A percentile compares a stretch with the other conserved stretches of the same genome.
Conservation (phyloP, 306 rosid species). For the Hippophae gyantsensis region DNA sequence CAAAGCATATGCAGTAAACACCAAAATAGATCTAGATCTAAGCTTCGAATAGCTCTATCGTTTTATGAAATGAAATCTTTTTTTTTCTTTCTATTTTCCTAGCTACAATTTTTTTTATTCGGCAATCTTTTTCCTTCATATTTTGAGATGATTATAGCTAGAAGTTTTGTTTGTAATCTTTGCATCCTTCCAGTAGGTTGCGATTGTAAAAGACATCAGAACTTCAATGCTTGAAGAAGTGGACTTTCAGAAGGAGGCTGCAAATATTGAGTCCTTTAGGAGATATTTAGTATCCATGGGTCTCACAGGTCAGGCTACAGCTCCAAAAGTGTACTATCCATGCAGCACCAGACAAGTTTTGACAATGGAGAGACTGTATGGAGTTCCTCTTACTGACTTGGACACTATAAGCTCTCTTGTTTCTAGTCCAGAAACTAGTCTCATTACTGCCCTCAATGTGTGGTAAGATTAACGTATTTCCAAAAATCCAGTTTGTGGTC, state of each 20-base stretch:
- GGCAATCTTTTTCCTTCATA: slow-evolving; percentile 5
- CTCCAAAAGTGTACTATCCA: slow-evolving; percentile 75
- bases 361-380: slow-evolving; percentile 89
- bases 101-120: not conserved
- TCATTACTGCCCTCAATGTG: slow-evolving; percentile 90
- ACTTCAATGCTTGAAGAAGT: slow-evolving; percentile 97
- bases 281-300: slow-evolving; percentile 78
- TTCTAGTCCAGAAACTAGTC: slow-evolving; percentile 71
- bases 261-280: slow-evolving; percentile 78
- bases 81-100: no score
- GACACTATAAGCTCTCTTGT: slow-evolving; percentile 81
- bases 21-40: no score
- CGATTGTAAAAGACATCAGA: slow-evolving; percentile 87
- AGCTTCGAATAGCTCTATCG: no score
- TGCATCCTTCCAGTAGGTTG: slow-evolving; percentile 53
- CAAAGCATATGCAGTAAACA: no score
- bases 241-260: slow-evolving; percentile 95
- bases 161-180: slow-evolving; percentile 28
- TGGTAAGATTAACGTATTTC: slow-evolving; percentile 42
- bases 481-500: slow-evolving; percentile 13
- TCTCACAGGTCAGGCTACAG: slow-evolving; percentile 84
- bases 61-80: no score
- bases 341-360: slow-evolving; percentile 69
- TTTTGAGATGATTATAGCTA: slow-evolving; percentile 11
- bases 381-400: slow-evolving; percentile 91